Base-by-base conservation (phyloP, 305 asterid genomes). In the Petunia hybrid region DNA sequence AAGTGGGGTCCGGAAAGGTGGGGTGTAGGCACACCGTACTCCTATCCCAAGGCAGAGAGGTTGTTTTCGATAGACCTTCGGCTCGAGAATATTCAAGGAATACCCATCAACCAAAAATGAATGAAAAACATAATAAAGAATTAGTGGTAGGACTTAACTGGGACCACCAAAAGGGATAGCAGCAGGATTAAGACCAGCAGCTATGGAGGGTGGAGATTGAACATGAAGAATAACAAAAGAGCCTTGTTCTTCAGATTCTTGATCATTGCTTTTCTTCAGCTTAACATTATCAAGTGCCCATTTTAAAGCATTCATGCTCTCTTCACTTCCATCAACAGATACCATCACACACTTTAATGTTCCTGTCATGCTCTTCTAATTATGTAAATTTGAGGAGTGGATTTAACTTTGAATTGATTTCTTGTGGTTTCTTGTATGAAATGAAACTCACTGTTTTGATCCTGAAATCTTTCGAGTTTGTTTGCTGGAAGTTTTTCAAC, bases 121-220 rank as follows among this genome's bases (percentile, higher is more conserved):
- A 10, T 7, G 14, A 42, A 69, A 80, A 16, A 8, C 6, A 4
- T 1, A 69, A 39, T 7, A 12, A 14, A 10, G 68, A 16, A 66
- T n/a, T 41, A 22, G 36, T n/a, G 7, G 14, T 10, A 12, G 13
- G 55, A 16, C 57, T 86, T 85, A 86, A 88, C 89, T 88, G 81
- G 89, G 88, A 31, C 91, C 91, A 41, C 91, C 89, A 82, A 88
- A 88, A 8, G 91, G 91, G 80, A 88, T 88, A 14, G 81, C 83
- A 0, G 73, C 80, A 62, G 91, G 91, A 66, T 75, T 88, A 76
- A 88, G 61, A 2, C 91, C 91, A 16, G 87, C 81, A 42, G 84
- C 80, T 16, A 88, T 86, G 12, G 89, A 83, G 48, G 91, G 88
- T 57, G 89, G 91, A 10, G 91, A 85, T 85, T 86, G 89, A 69